Percentiles rank a stretch among this genome's conserved stretches.
Conservation (phyloP, 495 filamentous ascomycete genomes). For the Penicillium pancosmium region DNA sequence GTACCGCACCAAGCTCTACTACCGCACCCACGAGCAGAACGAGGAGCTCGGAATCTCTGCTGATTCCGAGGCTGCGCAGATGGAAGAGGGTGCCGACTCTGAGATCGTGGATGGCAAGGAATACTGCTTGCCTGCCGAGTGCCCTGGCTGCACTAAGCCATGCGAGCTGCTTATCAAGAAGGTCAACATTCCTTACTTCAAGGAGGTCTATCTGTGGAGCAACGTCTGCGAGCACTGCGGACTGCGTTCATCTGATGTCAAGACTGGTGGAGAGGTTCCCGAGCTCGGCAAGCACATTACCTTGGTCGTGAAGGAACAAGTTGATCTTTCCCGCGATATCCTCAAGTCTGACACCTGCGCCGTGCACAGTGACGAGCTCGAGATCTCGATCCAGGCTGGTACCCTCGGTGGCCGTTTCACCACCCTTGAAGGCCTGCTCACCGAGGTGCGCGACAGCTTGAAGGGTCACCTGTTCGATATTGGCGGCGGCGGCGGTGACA, state of each 20-base stretch:
- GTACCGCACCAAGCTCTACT: constrained; percentile 79
- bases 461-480: constrained; percentile 82
- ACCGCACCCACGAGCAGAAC: constrained; percentile 83
- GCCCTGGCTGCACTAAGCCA: constrained; percentile 82
- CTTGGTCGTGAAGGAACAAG: constrained; percentile 68
- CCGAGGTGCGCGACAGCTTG: constrained; percentile 88
- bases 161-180: constrained; percentile 57
- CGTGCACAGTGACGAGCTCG: constrained; percentile 81
- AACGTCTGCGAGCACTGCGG: constrained; percentile 88
- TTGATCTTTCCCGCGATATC: constrained; percentile 88
- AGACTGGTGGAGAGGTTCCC: constrained; percentile 92
- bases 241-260: constrained; percentile 94
- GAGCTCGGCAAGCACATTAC: constrained; percentile 83
- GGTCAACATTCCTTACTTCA: constrained; percentile 95
- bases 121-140: constrained; percentile 86
- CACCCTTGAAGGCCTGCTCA: constrained; percentile 92
- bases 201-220: constrained; percentile 88
- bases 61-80: constrained; percentile 30
- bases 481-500: constrained; percentile 70
- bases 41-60: constrained; percentile 70
- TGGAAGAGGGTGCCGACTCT: constrained; percentile 45
- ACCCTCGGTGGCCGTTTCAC: constrained; percentile 97
- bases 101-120: constrained; percentile 88
- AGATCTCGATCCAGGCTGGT: constrained; percentile 81
- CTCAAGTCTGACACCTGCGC: constrained; percentile 94